A percentile compares a stretch with the other conserved stretches of the same genome.
Evolutionary conservation across 23 red algal genomes (phyloP).

Genomic region (Gracilariopsis chorda): DNA sequence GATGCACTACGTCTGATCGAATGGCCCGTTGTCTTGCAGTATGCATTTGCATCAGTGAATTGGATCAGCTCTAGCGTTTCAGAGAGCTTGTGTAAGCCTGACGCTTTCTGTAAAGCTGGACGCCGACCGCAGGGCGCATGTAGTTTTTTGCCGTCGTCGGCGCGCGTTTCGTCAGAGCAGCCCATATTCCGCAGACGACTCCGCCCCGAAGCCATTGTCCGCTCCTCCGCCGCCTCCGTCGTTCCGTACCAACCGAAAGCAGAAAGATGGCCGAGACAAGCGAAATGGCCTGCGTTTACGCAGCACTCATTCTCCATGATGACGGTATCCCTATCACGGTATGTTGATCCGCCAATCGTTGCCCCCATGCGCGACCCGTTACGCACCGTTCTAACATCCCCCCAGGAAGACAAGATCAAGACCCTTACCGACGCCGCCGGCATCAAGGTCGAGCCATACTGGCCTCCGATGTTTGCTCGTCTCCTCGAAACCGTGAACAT

Average conservation of each 20-base stretch:
- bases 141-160: no score
- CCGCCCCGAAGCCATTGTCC: no score
- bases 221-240: background rate
- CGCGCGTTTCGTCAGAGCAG: no score
- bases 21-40: no score
- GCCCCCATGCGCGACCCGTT: background rate
- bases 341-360: constrained; percentile 19
- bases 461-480: constrained; percentile 80
- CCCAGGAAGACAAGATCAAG: constrained; percentile 89
- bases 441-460: constrained; percentile 82
- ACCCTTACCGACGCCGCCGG: constrained; percentile 74
- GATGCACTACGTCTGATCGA: no score
- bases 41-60: no score
- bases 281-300: constrained; percentile 95
- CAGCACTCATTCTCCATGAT: constrained; percentile 87
- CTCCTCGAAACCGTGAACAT: constrained; percentile 73
- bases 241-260: background rate
- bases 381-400: background rate
- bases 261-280: constrained; percentile 15
- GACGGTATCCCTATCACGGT: constrained; percentile 83
- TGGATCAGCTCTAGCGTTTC: no score
- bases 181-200: no score
- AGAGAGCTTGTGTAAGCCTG: no score
- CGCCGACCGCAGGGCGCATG: no score
- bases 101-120: no score